A percentile compares a stretch with the other conserved stretches of the same genome.
Conservation (phyloP, 2,329 filamentous ascomycete genomes). For the Zasmidium cellare region DNA sequence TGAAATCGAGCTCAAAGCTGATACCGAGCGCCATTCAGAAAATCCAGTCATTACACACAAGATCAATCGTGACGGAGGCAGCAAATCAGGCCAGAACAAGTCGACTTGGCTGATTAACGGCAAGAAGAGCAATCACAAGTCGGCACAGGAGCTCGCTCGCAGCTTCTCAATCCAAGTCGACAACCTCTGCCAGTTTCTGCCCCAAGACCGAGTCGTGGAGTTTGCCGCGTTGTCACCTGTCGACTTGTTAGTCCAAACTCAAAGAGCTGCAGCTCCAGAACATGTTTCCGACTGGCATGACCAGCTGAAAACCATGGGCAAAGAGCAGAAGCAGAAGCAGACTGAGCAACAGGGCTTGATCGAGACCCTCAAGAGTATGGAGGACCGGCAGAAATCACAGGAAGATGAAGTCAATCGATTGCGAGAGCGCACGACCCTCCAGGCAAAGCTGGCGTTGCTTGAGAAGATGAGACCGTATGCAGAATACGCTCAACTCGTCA, state of each 20-base stretch:
- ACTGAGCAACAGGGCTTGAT: constrained; percentile 57
- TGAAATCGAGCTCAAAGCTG: constrained; percentile 83
- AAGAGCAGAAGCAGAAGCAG: constrained; percentile 60
- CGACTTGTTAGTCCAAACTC: constrained; percentile 79
- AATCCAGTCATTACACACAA: constrained; percentile 75
- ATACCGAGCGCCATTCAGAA: constrained; percentile 50
- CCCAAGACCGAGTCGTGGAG: constrained; percentile 92
- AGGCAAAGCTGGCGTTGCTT: constrained; percentile 64
- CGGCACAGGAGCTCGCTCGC: constrained; percentile 66
- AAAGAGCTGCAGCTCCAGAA: constrained; percentile 80
- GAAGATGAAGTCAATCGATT: constrained; percentile 81
- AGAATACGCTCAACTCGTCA: constrained; percentile 60
- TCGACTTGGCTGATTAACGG: constrained; percentile 78
- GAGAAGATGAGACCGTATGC: constrained; percentile 66
- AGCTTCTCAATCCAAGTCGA: constrained; percentile 90
- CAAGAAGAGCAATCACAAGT: constrained; percentile 59
- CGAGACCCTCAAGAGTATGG: constrained; percentile 65
- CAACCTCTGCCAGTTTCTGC: constrained; percentile 95
- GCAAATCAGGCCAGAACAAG: constrained; percentile 55
- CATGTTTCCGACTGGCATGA: constrained; percentile 80
- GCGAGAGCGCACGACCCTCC: constrained; percentile 70
- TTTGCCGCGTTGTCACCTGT: constrained; percentile 83
- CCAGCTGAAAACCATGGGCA: constrained; percentile 69
- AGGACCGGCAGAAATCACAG: constrained; percentile 71
- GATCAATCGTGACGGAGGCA: constrained; percentile 71